Evolutionary conservation across 2,329 filamentous ascomycete genomes (phyloP), one percentile per base, ranked within the genome.

Genomic region (Claviceps maximensis): DNA sequence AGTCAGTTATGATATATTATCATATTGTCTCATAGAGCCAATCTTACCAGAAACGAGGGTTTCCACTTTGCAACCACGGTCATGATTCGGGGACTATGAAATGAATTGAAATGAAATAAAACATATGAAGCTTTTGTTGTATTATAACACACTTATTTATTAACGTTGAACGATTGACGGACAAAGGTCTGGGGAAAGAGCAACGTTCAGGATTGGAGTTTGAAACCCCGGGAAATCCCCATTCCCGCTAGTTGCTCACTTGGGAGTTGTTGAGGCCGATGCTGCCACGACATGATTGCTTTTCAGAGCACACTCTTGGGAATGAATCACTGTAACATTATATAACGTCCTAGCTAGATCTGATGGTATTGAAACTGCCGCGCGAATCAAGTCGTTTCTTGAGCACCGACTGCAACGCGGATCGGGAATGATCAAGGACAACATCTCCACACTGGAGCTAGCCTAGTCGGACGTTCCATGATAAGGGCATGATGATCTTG

Each of bases 1-100:
- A 59, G 75, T 17, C 13, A 25, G 29, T 78, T 51, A 75, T 79
- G 58, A 51, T 47, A 31, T 45, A 49, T 54, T 51, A 50, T 54
- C 44, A 29, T 41, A 47, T 17, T 51, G 55, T 53, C 57, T 57
- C 59, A 51, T 44, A 53, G 58, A 61, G 57, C 61, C 61, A 55
- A 53, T 57, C 6, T 44, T 29, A n/a, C 21, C 19, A 21, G 52
- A 33, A 51, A 42, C n/a, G 27, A 36, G 42, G 33, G 25, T n/a
- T 44, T 21, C n/a, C 27, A 10, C 8, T 23, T 27, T 46, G 31
- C 25, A 17, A 47, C 33, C 48, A 44, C 10, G 44, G n/a, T 45
- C 49, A 47, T 12, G 8, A 29, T 51, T 31, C 19, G 23, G 48
- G 15, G 21, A 33, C 40, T 21, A 38, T 27, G 49, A 54, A 49